These are phyloP conservation scores for Podosphaera fusca DNA, from an alignment of 2,329 filamentous ascomycete genomes.

Conservation along the genomic window DNA sequence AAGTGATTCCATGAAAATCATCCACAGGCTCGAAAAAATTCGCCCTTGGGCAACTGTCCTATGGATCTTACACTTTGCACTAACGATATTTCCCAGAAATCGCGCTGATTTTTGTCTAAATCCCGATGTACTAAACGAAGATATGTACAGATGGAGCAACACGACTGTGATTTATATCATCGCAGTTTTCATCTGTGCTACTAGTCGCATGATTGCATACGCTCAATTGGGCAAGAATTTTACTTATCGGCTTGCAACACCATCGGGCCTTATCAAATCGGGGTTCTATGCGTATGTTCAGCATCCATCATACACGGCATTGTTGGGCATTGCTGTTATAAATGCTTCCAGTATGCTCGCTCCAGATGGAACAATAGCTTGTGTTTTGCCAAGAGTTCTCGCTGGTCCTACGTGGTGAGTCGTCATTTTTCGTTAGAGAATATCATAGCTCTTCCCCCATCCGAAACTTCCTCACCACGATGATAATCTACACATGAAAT, in stretches of 20 bases:
- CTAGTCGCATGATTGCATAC: slow-evolving; percentile 20
- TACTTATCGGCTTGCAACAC: slow-evolving; percentile 26
- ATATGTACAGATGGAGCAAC: slow-evolving; percentile 12
- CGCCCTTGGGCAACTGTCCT: background rate
- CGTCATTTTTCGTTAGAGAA: background rate
- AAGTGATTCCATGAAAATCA: slow-evolving; percentile 1
- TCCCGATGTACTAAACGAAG: slow-evolving; percentile 3
- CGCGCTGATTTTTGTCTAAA: slow-evolving; percentile 4
- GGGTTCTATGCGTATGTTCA: slow-evolving; percentile 56
- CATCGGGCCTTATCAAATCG: slow-evolving; percentile 48
- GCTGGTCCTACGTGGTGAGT: background rate
- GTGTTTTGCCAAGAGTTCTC: slow-evolving; percentile 16
- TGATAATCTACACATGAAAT: background rate
- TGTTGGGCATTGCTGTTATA: slow-evolving; percentile 17
- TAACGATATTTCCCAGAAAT: slow-evolving; percentile 5
- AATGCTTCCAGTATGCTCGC: slow-evolving; percentile 17
- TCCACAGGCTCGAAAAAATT: background rate
- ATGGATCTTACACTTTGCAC: slow-evolving; percentile 3
- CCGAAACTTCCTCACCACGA: background rate
- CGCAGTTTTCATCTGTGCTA: slow-evolving; percentile 9
- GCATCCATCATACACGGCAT: slow-evolving; percentile 55
- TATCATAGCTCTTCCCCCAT: background rate
- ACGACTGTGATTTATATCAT: slow-evolving; percentile 7
- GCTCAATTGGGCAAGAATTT: slow-evolving; percentile 26
- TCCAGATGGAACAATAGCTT: slow-evolving; percentile 19